Percentiles rank a stretch among this genome's conserved stretches.
phyloP scores from a whole-genome alignment of 2,329 filamentous ascomycete genomes.

The Drechslerella stenobrocha region DNA sequence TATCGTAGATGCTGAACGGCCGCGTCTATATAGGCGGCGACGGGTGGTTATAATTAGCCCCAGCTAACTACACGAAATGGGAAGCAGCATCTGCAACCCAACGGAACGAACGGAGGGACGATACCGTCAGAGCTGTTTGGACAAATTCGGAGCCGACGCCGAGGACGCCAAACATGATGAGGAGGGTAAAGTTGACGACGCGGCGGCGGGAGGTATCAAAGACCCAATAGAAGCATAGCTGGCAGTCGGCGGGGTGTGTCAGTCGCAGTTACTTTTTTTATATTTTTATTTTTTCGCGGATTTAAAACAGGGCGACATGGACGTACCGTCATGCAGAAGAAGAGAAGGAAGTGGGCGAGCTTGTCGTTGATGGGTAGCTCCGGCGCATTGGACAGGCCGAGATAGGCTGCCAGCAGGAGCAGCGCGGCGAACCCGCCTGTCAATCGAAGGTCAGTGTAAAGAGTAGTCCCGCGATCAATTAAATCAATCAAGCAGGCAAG shows the following conservation, averaged over 20 bases:
- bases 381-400: constrained; percentile 69
- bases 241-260: background rate
- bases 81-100: background rate
- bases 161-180: constrained; percentile 61
- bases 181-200: constrained; percentile 77
- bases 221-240: constrained; percentile 56
- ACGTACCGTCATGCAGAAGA: constrained; percentile 79
- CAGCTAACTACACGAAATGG: background rate
- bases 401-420: constrained; percentile 74
- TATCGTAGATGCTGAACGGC: constrained; percentile 76
- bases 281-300: background rate
- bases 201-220: constrained; percentile 86
- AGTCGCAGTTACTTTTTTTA: background rate
- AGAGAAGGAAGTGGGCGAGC: constrained; percentile 79
- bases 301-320: background rate
- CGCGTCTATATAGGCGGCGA: constrained; percentile 57
- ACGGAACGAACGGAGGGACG: background rate
- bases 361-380: constrained; percentile 77
- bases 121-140: constrained; percentile 67
- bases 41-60: background rate
- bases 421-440: constrained; percentile 57
- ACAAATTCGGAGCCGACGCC: constrained; percentile 75
- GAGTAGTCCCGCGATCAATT: too few species aligned
- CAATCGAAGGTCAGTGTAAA: too few species aligned
- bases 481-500: too few species aligned